phyloP scores from a whole-genome alignment of 1,284 basidiomycete genomes.

The Abortiporus biennis region DNA sequence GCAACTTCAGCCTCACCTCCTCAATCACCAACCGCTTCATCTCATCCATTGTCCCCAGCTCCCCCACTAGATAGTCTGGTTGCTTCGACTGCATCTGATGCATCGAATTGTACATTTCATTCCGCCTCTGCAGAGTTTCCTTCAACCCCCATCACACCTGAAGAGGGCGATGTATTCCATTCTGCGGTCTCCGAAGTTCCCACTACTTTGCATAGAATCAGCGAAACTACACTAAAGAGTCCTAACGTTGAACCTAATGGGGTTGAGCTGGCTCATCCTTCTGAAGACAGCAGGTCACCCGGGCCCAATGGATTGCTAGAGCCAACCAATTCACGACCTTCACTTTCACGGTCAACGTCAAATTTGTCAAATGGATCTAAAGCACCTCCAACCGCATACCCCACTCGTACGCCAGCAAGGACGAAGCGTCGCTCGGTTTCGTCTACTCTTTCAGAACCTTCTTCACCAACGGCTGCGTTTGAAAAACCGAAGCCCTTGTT shows the following conservation, averaged over 20 bases:
- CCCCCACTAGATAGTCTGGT: slow-evolving; percentile 24
- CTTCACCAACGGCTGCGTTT: slow-evolving; percentile 30
- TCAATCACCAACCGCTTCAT: slow-evolving; percentile 21
- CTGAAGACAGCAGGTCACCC: slow-evolving; percentile 21
- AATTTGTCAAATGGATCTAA: slow-evolving; percentile 30
- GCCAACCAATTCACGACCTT: slow-evolving; percentile 12
- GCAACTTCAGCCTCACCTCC: slow-evolving; percentile 17
- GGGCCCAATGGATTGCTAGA: background rate
- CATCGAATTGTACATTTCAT: slow-evolving; percentile 47
- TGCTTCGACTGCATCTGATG: slow-evolving; percentile 37
- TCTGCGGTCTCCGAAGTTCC: slow-evolving; percentile 6
- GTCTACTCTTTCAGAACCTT: slow-evolving; percentile 65
- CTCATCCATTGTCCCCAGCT: slow-evolving; percentile 17
- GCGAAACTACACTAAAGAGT: slow-evolving; percentile 40
- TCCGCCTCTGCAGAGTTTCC: slow-evolving; percentile 47
- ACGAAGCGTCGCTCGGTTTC: slow-evolving; percentile 94
- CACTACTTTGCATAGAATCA: slow-evolving; percentile 40
- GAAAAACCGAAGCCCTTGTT: slow-evolving; percentile 41
- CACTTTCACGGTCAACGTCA: slow-evolving; percentile 17
- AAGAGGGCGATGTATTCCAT: slow-evolving; percentile 20
- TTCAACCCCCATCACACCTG: slow-evolving; percentile 53
- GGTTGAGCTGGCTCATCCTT: slow-evolving; percentile 1
- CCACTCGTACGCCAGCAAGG: slow-evolving; percentile 83
- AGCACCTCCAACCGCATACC: slow-evolving; percentile 50
- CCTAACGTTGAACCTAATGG: slow-evolving; percentile 5